Percentiles rank a stretch among this genome's conserved stretches.
Conservation (phyloP, 805 yeast genomes). For the Saccharomycopsis sp. region DNA sequence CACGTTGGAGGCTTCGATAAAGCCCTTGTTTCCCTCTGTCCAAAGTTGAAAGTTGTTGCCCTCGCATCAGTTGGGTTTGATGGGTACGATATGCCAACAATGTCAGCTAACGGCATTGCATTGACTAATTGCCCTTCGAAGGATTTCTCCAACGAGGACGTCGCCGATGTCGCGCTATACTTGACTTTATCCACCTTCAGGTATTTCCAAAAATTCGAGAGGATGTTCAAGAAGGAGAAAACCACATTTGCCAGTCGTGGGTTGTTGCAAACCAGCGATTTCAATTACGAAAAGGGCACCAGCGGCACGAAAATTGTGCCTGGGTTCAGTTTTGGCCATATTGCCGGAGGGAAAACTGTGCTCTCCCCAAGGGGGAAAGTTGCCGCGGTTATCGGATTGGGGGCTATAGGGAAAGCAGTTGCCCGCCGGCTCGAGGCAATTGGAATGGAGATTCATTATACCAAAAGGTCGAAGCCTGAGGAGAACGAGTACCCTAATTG, state of each 20-base stretch:
- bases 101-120: conserved; percentile 34
- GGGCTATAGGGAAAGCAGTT: conserved; percentile 51
- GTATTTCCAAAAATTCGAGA: conserved; percentile 36
- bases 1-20: conserved; percentile 37
- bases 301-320: conserved; percentile 27
- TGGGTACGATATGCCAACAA: conserved; percentile 36
- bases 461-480: conserved; percentile 38
- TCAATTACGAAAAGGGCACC: conserved; percentile 31
- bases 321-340: conserved; percentile 35
- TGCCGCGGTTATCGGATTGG: conserved; percentile 54
- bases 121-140: conserved; percentile 40
- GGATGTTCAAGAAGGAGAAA: conserved; percentile 27
- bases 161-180: conserved; percentile 57
- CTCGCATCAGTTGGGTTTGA: conserved; percentile 56
- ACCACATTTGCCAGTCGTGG: conserved; percentile 38
- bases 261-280: conserved; percentile 26
- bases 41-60: conserved; percentile 42
- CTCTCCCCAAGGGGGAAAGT: conserved; percentile 43
- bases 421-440: conserved; percentile 42
- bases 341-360: conserved; percentile 32
- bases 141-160: conserved; percentile 40
- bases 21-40: conserved; percentile 39
- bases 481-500: conserved; percentile 27
- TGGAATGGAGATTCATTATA: conserved; percentile 54
- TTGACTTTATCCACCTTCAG: conserved; percentile 49